A percentile compares a stretch with the other conserved stretches of the same genome.
Conservation (phyloP, 2,329 filamentous ascomycete species). For the Trematosphaeria pertusa region DNA sequence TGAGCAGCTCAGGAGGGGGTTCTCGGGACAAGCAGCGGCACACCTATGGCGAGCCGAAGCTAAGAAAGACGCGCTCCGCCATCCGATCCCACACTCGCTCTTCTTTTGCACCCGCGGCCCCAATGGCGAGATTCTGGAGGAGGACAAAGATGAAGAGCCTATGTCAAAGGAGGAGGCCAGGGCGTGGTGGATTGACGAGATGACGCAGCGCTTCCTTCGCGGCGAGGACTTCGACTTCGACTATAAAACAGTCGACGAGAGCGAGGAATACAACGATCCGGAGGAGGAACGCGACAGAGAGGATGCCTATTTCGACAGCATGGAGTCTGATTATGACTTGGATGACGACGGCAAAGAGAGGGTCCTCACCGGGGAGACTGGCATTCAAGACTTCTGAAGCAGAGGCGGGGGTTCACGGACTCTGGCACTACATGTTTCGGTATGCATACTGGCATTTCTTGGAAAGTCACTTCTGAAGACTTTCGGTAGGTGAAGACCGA, state of each 20-base stretch:
- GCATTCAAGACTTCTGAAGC: slow-evolving; percentile 58
- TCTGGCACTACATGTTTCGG: too few species aligned
- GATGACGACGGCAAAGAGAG: slow-evolving; percentile 51
- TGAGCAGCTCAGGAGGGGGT: slow-evolving; percentile 77
- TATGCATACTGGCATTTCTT: too few species aligned
- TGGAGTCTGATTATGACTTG: slow-evolving; percentile 72
- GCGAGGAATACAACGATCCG: slow-evolving; percentile 74
- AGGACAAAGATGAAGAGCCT: slow-evolving; percentile 65
- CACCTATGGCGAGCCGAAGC: slow-evolving; percentile 79
- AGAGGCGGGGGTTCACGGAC: too few species aligned
- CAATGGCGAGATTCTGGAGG: slow-evolving; percentile 63
- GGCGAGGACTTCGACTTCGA: slow-evolving; percentile 82
- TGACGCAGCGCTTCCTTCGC: slow-evolving; percentile 75
- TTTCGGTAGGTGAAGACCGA: too few species aligned
- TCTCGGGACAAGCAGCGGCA: slow-evolving; percentile 78
- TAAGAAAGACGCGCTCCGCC: slow-evolving; percentile 69
- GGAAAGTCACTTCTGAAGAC: too few species aligned
- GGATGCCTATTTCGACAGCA: slow-evolving; percentile 81
- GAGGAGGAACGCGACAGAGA: slow-evolving; percentile 68
- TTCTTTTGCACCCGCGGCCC: slow-evolving; percentile 59
- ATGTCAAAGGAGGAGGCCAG: slow-evolving; percentile 70
- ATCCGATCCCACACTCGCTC: slow-evolving; percentile 59
- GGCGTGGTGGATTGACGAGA: slow-evolving; percentile 73
- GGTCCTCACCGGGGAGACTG: slow-evolving; percentile 54
- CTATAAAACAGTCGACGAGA: slow-evolving; percentile 72